Base-by-base conservation (phyloP, 164 flowering plant species). In the Sedum album region DNA sequence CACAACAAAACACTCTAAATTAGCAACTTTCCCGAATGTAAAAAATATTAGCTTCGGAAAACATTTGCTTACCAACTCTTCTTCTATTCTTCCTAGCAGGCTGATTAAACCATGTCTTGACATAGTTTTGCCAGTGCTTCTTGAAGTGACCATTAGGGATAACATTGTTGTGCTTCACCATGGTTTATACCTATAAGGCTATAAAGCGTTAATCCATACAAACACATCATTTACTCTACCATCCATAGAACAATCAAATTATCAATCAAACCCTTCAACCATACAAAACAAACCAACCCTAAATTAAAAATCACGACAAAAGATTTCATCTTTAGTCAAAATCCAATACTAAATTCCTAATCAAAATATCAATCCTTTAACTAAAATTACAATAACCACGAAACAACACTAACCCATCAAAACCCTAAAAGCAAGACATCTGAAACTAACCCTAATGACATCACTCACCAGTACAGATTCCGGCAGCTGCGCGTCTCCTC, bases 61-160 rank as follows among this genome's bases (percentile, higher is more conserved):
- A 2, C 1, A 31, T 2, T 4, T 18, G 33, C 73, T 57, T 72
- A 87, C 96, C 96, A 48, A 69, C 20, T 26, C 90, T 77, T 80
- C 96, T 80, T 62, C 92, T 79, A 42, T 82, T 76, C 70, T 89
- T 89, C 57, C 95, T 77, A 0, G 92, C 92, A 1, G 96, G 96
- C 30, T 87, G 92, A 71, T 87, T 87, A 65, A 89, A 89, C 96
- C 96, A 89, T 0, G 96, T 89, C 70, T 67, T 87, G 14, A 89
- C 88, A 76, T 89, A 87, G 71, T 89, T 89, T 64, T 89, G 92
- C 96, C 96, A 89, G 62, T 89, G 92, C 84, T 89, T 89, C 80
- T 73, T 84, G 73, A 57, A 41, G 68, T 10, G 55, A 78, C 88
- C 62, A 15, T 57, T 57, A 30, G 62, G 62, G 62, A 57, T 57